Base-by-base conservation (phyloP, 768 basidiomycete genomes). In the Amanita muscaria region DNA sequence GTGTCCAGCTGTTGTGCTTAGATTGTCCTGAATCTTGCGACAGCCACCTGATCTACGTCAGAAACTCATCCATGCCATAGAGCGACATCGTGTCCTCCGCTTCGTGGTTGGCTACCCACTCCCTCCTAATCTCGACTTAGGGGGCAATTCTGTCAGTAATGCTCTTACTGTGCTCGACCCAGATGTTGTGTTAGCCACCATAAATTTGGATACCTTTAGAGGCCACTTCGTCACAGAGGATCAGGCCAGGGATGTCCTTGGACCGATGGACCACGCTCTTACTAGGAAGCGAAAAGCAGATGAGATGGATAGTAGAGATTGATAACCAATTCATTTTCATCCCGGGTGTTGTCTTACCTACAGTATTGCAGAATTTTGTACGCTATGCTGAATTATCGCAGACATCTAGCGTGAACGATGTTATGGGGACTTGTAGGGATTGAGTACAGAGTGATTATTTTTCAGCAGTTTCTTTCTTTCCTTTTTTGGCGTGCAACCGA, bases 71-170 rank as follows among this genome's bases (percentile, higher is more conserved):
- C 23, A 51, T 44, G 32, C 49, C 36, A 42, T 53, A 33, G 16
- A 33, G 48, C 6, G 41, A 21, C 46, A 38, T 30, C 12, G 14
- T 15, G 36, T 51, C 42, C 50, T 51, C 44, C 46, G 49, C 30
- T 48, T 53, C 23, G 21, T 53, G 2, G 50, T 42, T 30, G 49
- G 50, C 33, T 53, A 40, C 22, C 46, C 51, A 31, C 37, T 51
- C 32, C 42, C 36, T 41, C 41, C 46, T 31, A 31, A 51, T 35
- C 37, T 53, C 49, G 24, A 22, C 23, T 44, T 37, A 37, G 15
- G 19, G 6, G 34, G 42, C 25, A 10, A 40, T 5, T 21, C 43
- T 38, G 36, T 49, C 37, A 31, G 23, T 12, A 6, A 35, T 6
- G 44, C 44, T 25, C 22, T 40, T 9, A 33, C 36, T 49, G 38